These are phyloP conservation scores for Grigorovia transvaalensis DNA, from an alignment of 805 yeast genomes.

Conservation along the genomic window DNA sequence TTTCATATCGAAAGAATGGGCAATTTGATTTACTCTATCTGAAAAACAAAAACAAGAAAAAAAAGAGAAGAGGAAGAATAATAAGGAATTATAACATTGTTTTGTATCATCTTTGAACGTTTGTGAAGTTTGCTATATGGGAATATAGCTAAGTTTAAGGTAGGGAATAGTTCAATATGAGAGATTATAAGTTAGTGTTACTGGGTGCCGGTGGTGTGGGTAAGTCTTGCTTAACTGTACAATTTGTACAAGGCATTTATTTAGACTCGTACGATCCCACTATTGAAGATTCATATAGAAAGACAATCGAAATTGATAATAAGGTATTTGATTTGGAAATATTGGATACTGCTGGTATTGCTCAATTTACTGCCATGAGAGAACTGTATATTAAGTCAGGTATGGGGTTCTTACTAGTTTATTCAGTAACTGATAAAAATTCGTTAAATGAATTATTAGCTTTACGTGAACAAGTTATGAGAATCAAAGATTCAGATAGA, in stretches of 20 bases:
- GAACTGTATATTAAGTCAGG: slow-evolving; percentile 82
- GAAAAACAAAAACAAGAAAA: too few relatives aligned
- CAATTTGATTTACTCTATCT: neutral
- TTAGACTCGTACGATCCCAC: slow-evolving; percentile 94
- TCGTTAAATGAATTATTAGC: slow-evolving; percentile 71
- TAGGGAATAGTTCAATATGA: slow-evolving; percentile 12
- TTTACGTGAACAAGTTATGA: slow-evolving; percentile 70
- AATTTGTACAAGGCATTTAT: slow-evolving; percentile 82
- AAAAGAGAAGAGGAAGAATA: too few relatives aligned
- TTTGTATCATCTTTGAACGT: neutral
- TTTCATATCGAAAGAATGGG: neutral
- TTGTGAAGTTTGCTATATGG: neutral
- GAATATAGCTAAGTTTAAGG: too few relatives aligned
- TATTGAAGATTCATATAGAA: slow-evolving; percentile 89
- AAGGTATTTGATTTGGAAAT: slow-evolving; percentile 79
- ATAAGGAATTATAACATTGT: neutral
- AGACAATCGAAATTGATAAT: slow-evolving; percentile 80
- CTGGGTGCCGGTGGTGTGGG: slow-evolving; percentile 98
- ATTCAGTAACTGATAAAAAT: slow-evolving; percentile 67
- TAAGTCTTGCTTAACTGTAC: slow-evolving; percentile 85
- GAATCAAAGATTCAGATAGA: slow-evolving; percentile 62
- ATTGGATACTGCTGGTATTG: slow-evolving; percentile 88
- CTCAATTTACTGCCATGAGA: slow-evolving; percentile 93
- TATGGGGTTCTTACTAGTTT: slow-evolving; percentile 80
- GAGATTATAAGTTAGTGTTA: slow-evolving; percentile 82